Percentiles rank a stretch among this genome's conserved stretches.
Conservation (phyloP, 2,329 filamentous ascomycete species). For the Chaetomium sp. region DNA sequence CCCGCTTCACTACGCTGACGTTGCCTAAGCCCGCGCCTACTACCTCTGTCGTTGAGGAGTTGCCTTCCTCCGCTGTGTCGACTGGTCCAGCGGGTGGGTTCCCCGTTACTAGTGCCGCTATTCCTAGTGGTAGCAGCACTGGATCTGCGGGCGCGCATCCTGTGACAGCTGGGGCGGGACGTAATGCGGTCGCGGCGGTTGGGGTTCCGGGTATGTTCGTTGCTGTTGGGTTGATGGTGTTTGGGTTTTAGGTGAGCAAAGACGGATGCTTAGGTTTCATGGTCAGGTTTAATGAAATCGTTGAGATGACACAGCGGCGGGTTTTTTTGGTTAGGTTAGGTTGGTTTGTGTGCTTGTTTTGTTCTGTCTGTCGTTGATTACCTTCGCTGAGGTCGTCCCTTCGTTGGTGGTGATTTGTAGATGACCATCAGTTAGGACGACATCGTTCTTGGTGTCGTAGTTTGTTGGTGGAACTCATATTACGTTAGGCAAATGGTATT, state of each 20-base stretch:
- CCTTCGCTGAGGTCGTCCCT: too few relatives aligned
- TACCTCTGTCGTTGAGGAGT: background rate
- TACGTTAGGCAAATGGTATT: too few relatives aligned
- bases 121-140: too few relatives aligned
- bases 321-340: slow-evolving; percentile 10
- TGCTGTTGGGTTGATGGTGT: slow-evolving; percentile 3
- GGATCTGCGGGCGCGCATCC: background rate
- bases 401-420: too few relatives aligned
- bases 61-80: background rate
- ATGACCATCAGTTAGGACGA: too few relatives aligned
- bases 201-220: slow-evolving; percentile 17
- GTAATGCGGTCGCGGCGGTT: slow-evolving; percentile 16
- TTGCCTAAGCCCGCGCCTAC: slow-evolving; percentile 15
- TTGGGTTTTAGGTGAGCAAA: slow-evolving; percentile 15
- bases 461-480: too few relatives aligned
- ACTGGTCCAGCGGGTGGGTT: background rate
- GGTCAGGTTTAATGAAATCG: too few relatives aligned
- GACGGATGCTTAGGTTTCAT: slow-evolving; percentile 2
- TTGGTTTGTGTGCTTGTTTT: background rate
- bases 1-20: slow-evolving; percentile 20
- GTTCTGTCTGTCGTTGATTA: background rate
- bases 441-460: too few relatives aligned
- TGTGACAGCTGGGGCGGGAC: slow-evolving; percentile 22
- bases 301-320: too few relatives aligned
- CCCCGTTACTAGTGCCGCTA: background rate